Evolutionary conservation across 2,329 filamentous ascomycete genomes (phyloP), one percentile per base, ranked within the genome.

Genomic region (Periconia macrospinosa): DNA sequence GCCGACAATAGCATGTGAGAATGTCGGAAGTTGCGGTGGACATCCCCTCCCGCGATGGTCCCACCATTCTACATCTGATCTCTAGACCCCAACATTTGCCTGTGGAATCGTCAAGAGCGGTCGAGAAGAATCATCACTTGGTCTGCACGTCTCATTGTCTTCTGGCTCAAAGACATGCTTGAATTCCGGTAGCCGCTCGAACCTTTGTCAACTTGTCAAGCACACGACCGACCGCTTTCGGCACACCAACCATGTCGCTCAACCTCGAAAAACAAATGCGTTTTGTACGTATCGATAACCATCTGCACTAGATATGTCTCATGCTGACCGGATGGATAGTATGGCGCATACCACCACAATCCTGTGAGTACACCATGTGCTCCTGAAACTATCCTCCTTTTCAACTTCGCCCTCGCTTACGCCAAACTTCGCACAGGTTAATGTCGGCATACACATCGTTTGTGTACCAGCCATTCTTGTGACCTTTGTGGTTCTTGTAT

Each of bases 291-390:
- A 63, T 53, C 57, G 50, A 54, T 40, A 37, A 54, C 23, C 41
- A 33, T 8, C 14, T 15, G n/a, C 45, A 42, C 20, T 13, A 37
- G 33, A 18, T 37, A 46, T n/a, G 19, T 27, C 23, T 10, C 47
- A 17, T 46, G 48, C 55, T 58, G 54, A 65, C 55, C 14, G 18
- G 20, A 18, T 47, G 10, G 20, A 11, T 61, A 94, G 90, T 94
- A 94, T 79, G 90, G 90, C 72, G 84, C 89, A 54, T 93, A 94
- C 71, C 90, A 94, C 75, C 86, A 90, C 69, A 87, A 93, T 75
- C 77, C 83, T 45, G 83, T 88, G 78, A 53, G 75, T 58, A 43
- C 37, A 46, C n/a, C 35, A 13, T 43, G 41, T 33, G 44, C 44
- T 51, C 48, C 44, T 51, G 53, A 57, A 60, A 56, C 58, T 65